phyloP scores from a whole-genome alignment of 2,329 filamentous ascomycete genomes.

The Fusarium pseudonygamai region DNA sequence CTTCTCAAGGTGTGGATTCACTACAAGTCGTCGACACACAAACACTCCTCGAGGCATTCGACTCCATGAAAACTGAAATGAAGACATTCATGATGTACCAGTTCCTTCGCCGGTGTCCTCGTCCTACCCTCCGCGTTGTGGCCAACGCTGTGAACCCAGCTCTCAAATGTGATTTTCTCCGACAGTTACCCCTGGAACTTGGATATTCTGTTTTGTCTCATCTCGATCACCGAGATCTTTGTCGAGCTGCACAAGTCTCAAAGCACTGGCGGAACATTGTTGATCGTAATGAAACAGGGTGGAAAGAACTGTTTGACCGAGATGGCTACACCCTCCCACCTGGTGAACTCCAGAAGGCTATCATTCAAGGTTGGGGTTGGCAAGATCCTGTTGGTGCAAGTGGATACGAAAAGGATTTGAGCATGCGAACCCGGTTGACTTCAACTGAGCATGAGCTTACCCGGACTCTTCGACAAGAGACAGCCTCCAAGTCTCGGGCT shows the following conservation, averaged over 20 bases:
- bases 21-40: constrained; percentile 79
- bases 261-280: constrained; percentile 92
- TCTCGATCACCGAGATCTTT: constrained; percentile 86
- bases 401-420: constrained; percentile 84
- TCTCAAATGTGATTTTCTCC: constrained; percentile 92
- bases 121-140: constrained; percentile 88
- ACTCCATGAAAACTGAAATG: constrained; percentile 88
- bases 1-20: constrained; percentile 2
- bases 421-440: constrained; percentile 63
- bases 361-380: constrained; percentile 96
- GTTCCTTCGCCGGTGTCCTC: constrained; percentile 85
- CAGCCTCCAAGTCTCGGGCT: constrained; percentile 55
- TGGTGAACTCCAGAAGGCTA: constrained; percentile 86
- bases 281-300: constrained; percentile 92
- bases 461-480: constrained; percentile 53
- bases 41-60: constrained; percentile 87
- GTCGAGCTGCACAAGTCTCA: constrained; percentile 90
- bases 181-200: constrained; percentile 84
- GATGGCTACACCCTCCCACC: constrained; percentile 83
- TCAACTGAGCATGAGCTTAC: constrained; percentile 64
- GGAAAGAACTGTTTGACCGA: constrained; percentile 89
- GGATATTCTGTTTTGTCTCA: constrained; percentile 89
- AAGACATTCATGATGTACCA: constrained; percentile 98
- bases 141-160: constrained; percentile 93
- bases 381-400: constrained; percentile 82